These are phyloP conservation scores for Torulaspora maleeae DNA, from an alignment of 805 yeast genomes.

Conservation along the genomic window DNA sequence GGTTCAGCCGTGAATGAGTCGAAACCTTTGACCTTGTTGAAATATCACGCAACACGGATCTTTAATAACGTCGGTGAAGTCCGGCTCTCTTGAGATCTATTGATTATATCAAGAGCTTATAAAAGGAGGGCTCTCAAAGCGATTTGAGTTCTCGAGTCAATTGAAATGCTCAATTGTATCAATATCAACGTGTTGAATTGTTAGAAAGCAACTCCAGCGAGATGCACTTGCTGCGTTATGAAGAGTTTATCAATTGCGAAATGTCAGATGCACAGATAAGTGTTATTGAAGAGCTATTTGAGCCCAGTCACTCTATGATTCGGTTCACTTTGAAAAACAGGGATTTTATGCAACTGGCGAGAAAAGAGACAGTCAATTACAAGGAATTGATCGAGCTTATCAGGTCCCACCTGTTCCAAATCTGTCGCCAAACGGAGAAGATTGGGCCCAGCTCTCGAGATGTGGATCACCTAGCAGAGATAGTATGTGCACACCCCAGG, in stretches of 20 bases:
- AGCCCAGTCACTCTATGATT: constrained; percentile 21
- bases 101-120: background rate
- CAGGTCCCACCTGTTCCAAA: constrained; percentile 37
- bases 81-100: background rate
- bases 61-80: background rate
- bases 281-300: constrained; percentile 20
- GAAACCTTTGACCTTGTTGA: background rate
- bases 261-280: constrained; percentile 8
- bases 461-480: constrained; percentile 39
- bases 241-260: constrained; percentile 4
- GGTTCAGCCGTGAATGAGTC: background rate
- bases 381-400: constrained; percentile 44
- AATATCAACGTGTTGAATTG: background rate
- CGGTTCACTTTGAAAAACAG: constrained; percentile 15
- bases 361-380: constrained; percentile 26
- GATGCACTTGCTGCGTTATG: background rate
- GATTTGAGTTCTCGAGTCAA: background rate
- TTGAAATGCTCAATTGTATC: background rate
- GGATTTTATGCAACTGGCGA: constrained; percentile 9
- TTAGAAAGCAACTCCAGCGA: background rate
- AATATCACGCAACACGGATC: background rate
- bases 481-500: constrained; percentile 89
- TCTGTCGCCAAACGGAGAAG: constrained; percentile 30
- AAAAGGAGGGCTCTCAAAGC: background rate
- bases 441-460: constrained; percentile 23